These are phyloP conservation scores for Sporothrix brunneoviolacea DNA, from an alignment of 2,329 filamentous ascomycete species.

Conservation along the genomic window DNA sequence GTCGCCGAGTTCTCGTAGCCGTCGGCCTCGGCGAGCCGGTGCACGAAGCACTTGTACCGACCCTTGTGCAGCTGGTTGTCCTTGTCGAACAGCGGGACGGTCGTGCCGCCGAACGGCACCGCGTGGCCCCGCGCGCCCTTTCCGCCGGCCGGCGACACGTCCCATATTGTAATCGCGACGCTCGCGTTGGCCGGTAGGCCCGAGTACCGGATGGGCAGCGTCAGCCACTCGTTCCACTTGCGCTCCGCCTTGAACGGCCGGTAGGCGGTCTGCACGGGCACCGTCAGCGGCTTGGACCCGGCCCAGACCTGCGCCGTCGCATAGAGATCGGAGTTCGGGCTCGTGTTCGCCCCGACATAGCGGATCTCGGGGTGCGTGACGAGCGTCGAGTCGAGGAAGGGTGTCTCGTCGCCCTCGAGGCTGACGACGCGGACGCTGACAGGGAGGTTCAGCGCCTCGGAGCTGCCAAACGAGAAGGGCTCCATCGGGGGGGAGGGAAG, in stretches of 20 bases:
- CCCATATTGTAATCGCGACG: slow-evolving; percentile 92
- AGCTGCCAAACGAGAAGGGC: slow-evolving; percentile 90
- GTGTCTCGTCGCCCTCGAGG: slow-evolving; percentile 71
- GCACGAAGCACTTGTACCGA: slow-evolving; percentile 80
- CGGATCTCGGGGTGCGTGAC: slow-evolving; percentile 72
- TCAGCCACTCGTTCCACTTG: slow-evolving; percentile 93
- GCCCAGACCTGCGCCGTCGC: slow-evolving; percentile 92
- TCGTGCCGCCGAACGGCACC: slow-evolving; percentile 90
- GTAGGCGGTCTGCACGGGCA: slow-evolving; percentile 87
- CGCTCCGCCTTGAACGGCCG: slow-evolving; percentile 75
- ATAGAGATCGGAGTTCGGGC: slow-evolving; percentile 80
- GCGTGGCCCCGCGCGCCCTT: slow-evolving; percentile 66
- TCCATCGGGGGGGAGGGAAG: slow-evolving; percentile 57
- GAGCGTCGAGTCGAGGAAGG: slow-evolving; percentile 69
- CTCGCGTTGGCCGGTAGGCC: slow-evolving; percentile 74
- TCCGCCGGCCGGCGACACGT: slow-evolving; percentile 74
- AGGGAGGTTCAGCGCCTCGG: slow-evolving; percentile 72
- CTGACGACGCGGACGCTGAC: slow-evolving; percentile 63
- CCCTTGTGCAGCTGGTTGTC: slow-evolving; percentile 90
- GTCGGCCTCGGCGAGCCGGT: slow-evolving; percentile 77
- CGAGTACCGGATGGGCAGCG: slow-evolving; percentile 76
- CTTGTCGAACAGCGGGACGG: slow-evolving; percentile 82
- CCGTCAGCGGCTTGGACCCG: slow-evolving; percentile 88
- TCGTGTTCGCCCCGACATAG: slow-evolving; percentile 76
- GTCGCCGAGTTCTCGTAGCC: slow-evolving; percentile 75